A percentile compares a stretch with the other conserved stretches of the same genome.
phyloP scores from a whole-genome alignment of 352 stramenopile genomes.

The Globisporangium nagaii region DNA sequence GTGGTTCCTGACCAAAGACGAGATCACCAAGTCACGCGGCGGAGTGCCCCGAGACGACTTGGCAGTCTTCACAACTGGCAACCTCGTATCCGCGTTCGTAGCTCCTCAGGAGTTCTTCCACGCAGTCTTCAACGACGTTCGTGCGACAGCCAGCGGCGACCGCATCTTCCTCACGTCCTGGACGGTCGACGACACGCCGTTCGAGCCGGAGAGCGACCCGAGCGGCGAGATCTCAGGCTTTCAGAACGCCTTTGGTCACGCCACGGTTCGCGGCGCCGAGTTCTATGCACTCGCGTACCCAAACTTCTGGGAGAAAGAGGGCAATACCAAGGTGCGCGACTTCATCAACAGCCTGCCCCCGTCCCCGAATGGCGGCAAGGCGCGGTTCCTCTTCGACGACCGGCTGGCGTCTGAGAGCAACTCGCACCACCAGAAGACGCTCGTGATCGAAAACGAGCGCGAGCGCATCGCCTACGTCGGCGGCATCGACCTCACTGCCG shows the following conservation, averaged over 20 bases:
- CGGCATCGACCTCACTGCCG: conserved; percentile 21
- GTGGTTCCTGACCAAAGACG: conserved; percentile 25
- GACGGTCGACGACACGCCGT: conserved; percentile 10
- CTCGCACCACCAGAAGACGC: conserved; percentile 47
- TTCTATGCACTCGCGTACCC: conserved; percentile 2
- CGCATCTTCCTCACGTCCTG: conserved; percentile 10
- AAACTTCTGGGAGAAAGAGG: conserved; percentile 1
- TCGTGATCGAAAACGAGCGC: conserved; percentile 14
- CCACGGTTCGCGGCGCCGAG: background rate
- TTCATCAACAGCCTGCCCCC: background rate
- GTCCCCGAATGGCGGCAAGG: conserved; percentile 3
- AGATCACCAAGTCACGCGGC: conserved; percentile 20
- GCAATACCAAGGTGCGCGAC: background rate
- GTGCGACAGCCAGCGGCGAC: conserved; percentile 16
- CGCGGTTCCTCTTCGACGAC: conserved; percentile 45
- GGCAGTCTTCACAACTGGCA: conserved; percentile 6
- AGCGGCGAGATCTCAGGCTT: background rate
- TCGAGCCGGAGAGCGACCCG: conserved; percentile 2
- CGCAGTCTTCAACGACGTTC: conserved; percentile 19
- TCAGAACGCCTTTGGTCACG: conserved; percentile 1
- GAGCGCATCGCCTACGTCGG: conserved; percentile 22
- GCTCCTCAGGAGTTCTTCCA: conserved; percentile 19
- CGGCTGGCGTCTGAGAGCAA: conserved; percentile 18
- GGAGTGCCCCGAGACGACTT: conserved; percentile 16
- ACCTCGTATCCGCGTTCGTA: conserved; percentile 16